phyloP scores from a whole-genome alignment of 257 asterid genomes.

The Rhazya stricta region DNA sequence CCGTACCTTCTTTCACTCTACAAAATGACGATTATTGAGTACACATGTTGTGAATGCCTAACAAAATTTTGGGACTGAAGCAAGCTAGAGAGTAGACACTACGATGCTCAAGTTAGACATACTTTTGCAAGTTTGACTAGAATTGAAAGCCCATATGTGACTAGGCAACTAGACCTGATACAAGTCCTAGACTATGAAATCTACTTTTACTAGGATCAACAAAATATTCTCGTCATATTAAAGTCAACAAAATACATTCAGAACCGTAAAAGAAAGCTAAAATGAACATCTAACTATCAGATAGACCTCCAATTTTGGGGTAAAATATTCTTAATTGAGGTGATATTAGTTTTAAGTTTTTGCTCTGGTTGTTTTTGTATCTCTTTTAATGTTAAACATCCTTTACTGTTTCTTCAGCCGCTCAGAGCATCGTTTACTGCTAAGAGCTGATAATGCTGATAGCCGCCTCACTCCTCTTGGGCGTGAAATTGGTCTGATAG shows the following conservation, averaged over 20 bases:
- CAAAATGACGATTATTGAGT: not conserved
- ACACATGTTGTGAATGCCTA: not conserved
- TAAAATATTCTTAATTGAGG: not conserved
- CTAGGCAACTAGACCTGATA: not conserved
- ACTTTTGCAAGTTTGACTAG: not conserved
- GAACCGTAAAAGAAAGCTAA: not conserved
- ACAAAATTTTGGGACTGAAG: not conserved
- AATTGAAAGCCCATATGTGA: not conserved
- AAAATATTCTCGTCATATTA: not conserved
- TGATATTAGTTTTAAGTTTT: not conserved
- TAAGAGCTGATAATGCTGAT: constrained; percentile 94
- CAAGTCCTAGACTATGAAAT: not conserved
- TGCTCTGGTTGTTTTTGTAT: not conserved
- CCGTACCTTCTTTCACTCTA: not conserved
- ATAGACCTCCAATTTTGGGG: not conserved
- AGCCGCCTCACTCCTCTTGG: constrained; percentile 97
- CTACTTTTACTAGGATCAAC: not conserved
- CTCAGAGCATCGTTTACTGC: constrained; percentile 90
- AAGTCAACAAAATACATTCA: not conserved
- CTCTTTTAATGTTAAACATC: not conserved
- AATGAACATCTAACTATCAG: not conserved
- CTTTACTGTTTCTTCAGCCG: constrained; percentile 47
- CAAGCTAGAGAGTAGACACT: not conserved
- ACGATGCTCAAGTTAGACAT: not conserved
- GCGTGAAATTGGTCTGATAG: constrained; percentile 85